phyloP scores from a whole-genome alignment of 495 filamentous ascomycete genomes.

The Echria macrotheca region DNA sequence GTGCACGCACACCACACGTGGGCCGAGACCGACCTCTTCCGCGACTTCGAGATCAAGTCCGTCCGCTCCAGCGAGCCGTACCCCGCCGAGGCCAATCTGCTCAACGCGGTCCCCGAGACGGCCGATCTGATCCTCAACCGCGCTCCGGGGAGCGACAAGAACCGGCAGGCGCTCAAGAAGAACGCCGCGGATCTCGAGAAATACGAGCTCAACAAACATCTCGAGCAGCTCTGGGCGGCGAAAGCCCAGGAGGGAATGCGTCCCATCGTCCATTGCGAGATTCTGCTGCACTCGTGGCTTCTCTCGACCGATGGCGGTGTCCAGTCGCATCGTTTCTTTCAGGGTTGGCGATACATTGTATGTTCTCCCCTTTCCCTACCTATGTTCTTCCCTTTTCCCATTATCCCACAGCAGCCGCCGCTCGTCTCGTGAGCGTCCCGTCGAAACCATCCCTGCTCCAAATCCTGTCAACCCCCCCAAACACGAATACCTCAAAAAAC shows the following conservation, averaged over 20 bases:
- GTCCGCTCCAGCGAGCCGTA: background rate
- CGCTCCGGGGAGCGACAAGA: background rate
- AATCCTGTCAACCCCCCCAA: background rate
- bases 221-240: background rate
- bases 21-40: slow-evolving; percentile 13
- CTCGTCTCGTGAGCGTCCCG: too few relatives aligned
- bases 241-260: background rate
- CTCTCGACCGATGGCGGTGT: slow-evolving; percentile 8
- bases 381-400: background rate
- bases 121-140: slow-evolving; percentile 10
- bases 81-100: background rate
- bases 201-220: background rate
- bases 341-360: slow-evolving; percentile 20
- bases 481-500: background rate
- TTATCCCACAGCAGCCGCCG: too few relatives aligned
- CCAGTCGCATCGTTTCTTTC: slow-evolving; percentile 17
- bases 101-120: background rate
- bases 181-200: slow-evolving; percentile 6
- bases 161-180: background rate
- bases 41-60: background rate
- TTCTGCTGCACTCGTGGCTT: slow-evolving; percentile 17
- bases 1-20: slow-evolving; percentile 8
- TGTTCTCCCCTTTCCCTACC: background rate
- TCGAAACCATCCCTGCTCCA: too few relatives aligned
- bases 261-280: slow-evolving; percentile 12